Base-by-base conservation (phyloP, 2,329 filamentous ascomycete genomes). In the Hymenoscyphus repandus region DNA sequence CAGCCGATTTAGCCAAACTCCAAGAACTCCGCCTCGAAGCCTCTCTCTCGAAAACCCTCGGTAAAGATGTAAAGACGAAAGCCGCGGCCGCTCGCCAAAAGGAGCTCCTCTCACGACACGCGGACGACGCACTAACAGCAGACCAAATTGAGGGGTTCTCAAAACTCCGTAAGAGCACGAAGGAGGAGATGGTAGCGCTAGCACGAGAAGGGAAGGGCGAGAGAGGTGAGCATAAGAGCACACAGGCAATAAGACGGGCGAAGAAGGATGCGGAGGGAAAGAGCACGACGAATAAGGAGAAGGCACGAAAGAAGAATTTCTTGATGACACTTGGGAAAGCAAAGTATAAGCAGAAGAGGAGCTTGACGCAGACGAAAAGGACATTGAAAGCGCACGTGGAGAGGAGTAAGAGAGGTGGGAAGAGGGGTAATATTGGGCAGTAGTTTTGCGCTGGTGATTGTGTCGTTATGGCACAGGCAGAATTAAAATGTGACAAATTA, bases 301-400 rank as follows among this genome's bases (percentile, higher is more conserved):
- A 99, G 81, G 83, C 88, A 38, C 78, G 92, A 61, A 90, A 89
- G 79, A 99, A 99, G 87, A 99, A 99, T 70, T 95, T 99, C 72
- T 68, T 99, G 63, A 99, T 99, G 93, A 97, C 92, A 36, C 72
- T 99, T 53, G 89, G 92, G 52, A 97, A 99, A 76, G 93, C 93
- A 10, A 95, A 93, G 77, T 81, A 79, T 60, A 99, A 97, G 78
- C 86, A 93, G 65, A 96, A 96, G 84, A 80, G 91, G 65, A 96
- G 90, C 79, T 73, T 99, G 69, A 82, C 88, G 11, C 86, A 96
- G 71, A 90, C 90, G 57, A 82, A 81, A 65, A 90, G 86, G 72
- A 82, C 90, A 33, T 70, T 97, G 58, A 85, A 81, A 67, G 87
- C 83, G 2, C 92, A 97, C 70, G 78, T 92, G 27, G 84, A 91